Percentiles rank a stretch among this genome's conserved stretches.
Evolutionary conservation across 345 rosid species (phyloP).

Genomic region (Populus pruinosa): DNA sequence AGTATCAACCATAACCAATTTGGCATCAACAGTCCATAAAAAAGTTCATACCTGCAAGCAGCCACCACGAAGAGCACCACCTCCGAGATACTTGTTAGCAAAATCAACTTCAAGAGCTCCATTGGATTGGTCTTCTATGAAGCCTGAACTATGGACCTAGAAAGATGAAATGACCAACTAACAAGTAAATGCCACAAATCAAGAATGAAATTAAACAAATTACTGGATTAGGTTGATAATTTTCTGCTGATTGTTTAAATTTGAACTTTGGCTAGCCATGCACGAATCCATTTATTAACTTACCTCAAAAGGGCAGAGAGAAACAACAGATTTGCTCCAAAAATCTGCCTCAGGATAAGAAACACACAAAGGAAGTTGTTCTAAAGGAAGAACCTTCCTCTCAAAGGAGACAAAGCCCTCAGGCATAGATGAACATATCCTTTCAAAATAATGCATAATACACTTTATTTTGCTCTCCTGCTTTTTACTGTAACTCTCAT

Average conservation of each 20-base stretch:
- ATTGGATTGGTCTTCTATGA: slow-evolving; percentile 67
- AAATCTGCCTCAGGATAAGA: slow-evolving; percentile 52
- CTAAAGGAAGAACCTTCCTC: slow-evolving; percentile 67
- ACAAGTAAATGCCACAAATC: not conserved
- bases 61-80: slow-evolving; percentile 81
- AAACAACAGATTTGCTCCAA: slow-evolving; percentile 61
- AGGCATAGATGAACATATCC: slow-evolving; percentile 60
- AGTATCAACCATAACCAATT: not conserved
- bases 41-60: slow-evolving; percentile 69
- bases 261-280: not conserved
- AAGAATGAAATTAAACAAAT: slow-evolving; percentile 7
- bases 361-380: slow-evolving; percentile 15
- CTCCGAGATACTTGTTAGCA: slow-evolving; percentile 84
- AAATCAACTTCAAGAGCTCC: slow-evolving; percentile 84
- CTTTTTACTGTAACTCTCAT: slow-evolving; percentile 52
- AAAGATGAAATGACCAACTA: not conserved
- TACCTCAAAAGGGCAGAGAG: slow-evolving; percentile 80
- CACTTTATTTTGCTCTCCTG: slow-evolving; percentile 80
- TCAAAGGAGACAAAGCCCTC: slow-evolving; percentile 75
- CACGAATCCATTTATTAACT: not conserved
- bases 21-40: not conserved
- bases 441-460: slow-evolving; percentile 69
- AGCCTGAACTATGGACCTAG: slow-evolving; percentile 58
- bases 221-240: not conserved
- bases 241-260: not conserved